These are phyloP conservation scores for Artemisia princeps DNA, from an alignment of 140 eudicot genomes.

Conservation along the genomic window DNA sequence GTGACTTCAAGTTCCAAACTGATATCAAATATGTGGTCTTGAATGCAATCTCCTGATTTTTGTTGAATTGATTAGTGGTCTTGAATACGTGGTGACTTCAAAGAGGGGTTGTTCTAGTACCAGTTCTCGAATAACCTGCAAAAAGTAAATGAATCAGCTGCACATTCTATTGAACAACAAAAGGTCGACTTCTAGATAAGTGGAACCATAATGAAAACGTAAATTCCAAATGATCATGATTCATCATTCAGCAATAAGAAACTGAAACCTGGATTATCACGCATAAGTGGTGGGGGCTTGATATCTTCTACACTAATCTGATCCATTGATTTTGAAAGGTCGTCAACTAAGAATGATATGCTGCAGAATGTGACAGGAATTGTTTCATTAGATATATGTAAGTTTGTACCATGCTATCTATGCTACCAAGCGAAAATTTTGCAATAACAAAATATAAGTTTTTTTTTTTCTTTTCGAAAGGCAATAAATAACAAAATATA, in stretches of 20 bases:
- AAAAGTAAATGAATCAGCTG: too few species aligned
- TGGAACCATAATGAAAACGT: constrained; percentile 1
- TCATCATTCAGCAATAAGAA: constrained; percentile 58
- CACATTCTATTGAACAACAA: too few species aligned
- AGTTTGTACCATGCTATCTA: not conserved
- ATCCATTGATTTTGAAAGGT: constrained; percentile 79
- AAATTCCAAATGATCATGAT: constrained; percentile 14
- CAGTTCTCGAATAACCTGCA: too few species aligned
- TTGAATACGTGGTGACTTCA: too few species aligned
- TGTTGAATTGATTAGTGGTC: too few species aligned
- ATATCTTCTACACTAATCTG: constrained; percentile 56
- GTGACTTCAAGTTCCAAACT: too few species aligned
- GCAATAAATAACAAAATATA: too few species aligned
- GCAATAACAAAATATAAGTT: too few species aligned
- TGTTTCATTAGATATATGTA: not conserved
- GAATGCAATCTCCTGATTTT: too few species aligned
- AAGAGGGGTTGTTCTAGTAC: too few species aligned
- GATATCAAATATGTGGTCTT: too few species aligned
- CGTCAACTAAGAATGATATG: constrained; percentile 86
- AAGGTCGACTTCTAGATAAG: not conserved
- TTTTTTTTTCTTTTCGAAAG: too few species aligned
- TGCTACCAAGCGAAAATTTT: not conserved
- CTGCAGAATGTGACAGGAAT: constrained; percentile 39
- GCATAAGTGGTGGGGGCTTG: constrained; percentile 95
- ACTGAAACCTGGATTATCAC: constrained; percentile 90